Percentiles rank a stretch among this genome's conserved stretches.
Evolutionary conservation across 768 basidiomycete species (phyloP).

Genomic region (Hortiboletus flavorubellus): DNA sequence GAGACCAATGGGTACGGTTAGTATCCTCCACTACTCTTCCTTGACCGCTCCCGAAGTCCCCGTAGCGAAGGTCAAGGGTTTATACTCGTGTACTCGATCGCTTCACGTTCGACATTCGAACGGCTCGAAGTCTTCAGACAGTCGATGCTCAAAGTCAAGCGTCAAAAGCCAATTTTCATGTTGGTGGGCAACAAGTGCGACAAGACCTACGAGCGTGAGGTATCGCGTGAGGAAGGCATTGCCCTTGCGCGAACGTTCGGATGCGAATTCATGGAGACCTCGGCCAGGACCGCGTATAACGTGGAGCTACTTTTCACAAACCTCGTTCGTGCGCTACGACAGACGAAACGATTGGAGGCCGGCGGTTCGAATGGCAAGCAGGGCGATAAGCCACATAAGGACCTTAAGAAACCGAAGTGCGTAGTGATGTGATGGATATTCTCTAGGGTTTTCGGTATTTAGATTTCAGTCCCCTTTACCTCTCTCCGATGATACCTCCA

Average conservation of each 20-base stretch:
- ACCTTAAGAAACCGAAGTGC: conserved; percentile 57
- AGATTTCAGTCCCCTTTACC: conserved; percentile 67
- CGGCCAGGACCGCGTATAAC: conserved; percentile 92
- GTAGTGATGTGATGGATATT: conserved; percentile 73
- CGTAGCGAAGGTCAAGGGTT: conserved; percentile 97
- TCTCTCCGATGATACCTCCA: conserved; percentile 80
- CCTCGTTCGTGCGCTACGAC: conserved; percentile 79
- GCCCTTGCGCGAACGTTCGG: conserved; percentile 79
- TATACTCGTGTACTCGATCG: conserved; percentile 94
- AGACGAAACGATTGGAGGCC: conserved; percentile 53
- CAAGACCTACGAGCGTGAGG: conserved; percentile 87
- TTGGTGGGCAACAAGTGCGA: conserved; percentile 97
- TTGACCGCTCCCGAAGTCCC: conserved; percentile 8
- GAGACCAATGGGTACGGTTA: conserved; percentile 98
- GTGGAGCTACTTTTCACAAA: conserved; percentile 88
- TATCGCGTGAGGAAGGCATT: conserved; percentile 85
- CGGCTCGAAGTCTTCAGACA: conserved; percentile 87
- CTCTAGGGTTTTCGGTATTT: conserved; percentile 59
- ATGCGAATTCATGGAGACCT: conserved; percentile 94
- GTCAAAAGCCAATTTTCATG: conserved; percentile 84
- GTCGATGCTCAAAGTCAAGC: conserved; percentile 85
- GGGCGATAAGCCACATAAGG: conserved; percentile 40
- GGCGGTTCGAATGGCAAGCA: conserved; percentile 42
- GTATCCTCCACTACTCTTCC: conserved; percentile 27
- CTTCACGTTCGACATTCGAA: conserved; percentile 89